phyloP scores from a whole-genome alignment of 441 rosid species.

The Erodium trifolium region DNA sequence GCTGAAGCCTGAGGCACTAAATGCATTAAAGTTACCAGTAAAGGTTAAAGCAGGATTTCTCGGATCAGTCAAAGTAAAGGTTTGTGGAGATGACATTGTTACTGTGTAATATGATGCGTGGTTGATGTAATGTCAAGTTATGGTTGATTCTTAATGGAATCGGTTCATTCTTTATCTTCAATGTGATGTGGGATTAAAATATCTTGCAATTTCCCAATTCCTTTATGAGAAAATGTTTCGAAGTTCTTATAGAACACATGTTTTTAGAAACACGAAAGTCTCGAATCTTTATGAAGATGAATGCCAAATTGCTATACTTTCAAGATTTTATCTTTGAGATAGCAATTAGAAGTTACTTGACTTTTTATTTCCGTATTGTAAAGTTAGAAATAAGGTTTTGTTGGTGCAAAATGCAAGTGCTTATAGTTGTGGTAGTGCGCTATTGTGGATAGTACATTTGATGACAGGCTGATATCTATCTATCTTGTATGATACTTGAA shows the following conservation, averaged over 20 bases:
- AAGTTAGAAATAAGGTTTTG: neutral
- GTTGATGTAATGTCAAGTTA: neutral
- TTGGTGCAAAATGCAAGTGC: neutral
- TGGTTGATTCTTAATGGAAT: neutral
- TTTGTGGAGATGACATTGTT: constrained; percentile 24
- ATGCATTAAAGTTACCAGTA: constrained; percentile 89
- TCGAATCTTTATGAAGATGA: neutral
- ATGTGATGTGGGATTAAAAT: neutral
- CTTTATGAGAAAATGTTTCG: neutral
- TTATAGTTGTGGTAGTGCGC: neutral
- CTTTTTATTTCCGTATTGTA: neutral
- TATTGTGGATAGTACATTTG: neutral
- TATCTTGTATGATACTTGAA: too few relatives aligned
- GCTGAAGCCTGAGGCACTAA: constrained; percentile 95
- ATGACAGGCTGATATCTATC: too few relatives aligned
- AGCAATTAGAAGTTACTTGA: too few relatives aligned
- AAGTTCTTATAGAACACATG: neutral
- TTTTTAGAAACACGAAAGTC: neutral
- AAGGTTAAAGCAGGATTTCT: constrained; percentile 99
- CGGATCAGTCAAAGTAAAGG: constrained; percentile 95
- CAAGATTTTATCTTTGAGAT: neutral
- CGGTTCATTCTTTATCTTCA: neutral
- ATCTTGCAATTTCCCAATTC: neutral
- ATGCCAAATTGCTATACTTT: neutral
- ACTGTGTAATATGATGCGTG: neutral